phyloP scores from a whole-genome alignment of 2,329 filamentous ascomycete genomes.

The Salinomyces thailandicus region DNA sequence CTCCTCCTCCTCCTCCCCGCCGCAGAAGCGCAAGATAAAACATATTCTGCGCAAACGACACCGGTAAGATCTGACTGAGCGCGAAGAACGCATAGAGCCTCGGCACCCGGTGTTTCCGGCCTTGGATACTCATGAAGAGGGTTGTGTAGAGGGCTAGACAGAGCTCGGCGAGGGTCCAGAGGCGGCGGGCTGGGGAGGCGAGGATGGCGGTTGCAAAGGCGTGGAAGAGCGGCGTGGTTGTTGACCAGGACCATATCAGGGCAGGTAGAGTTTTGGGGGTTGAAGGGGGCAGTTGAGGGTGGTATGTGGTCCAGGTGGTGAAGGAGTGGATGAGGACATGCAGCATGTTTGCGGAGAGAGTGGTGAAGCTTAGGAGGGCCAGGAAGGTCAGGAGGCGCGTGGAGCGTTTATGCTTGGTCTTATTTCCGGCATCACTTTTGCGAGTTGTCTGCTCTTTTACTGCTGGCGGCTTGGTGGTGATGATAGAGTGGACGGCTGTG shows the following conservation, averaged over 20 bases:
- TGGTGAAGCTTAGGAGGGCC: conserved; percentile 21
- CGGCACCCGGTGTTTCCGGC: conserved; percentile 16
- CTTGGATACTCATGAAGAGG: conserved; percentile 22
- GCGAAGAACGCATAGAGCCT: conserved; percentile 24
- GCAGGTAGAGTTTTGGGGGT: not conserved
- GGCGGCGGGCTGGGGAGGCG: conserved; percentile 10
- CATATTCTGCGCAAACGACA: conserved; percentile 26
- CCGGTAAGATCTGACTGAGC: conserved; percentile 26
- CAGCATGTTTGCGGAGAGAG: conserved; percentile 26
- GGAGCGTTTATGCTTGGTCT: conserved; percentile 1
- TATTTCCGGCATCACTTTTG: not conserved
- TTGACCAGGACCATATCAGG: conserved; percentile 23
- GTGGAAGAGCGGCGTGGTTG: conserved; percentile 22
- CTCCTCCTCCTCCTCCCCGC: not conserved
- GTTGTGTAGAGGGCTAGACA: conserved; percentile 17
- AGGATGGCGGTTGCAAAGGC: conserved; percentile 26
- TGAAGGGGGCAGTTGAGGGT: not conserved
- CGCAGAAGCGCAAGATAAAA: conserved; percentile 23
- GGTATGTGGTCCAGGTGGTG: conserved; percentile 20
- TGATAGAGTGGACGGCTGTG: conserved; percentile 13
- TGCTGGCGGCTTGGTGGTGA: conserved; percentile 3
- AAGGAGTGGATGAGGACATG: conserved; percentile 26
- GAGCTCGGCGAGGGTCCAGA: conserved; percentile 19
- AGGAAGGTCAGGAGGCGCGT: conserved; percentile 13
- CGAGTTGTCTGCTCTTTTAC: not conserved